A percentile compares a stretch with the other conserved stretches of the same genome.
These are phyloP conservation scores for Beta lomatogona DNA, from an alignment of 179 eudicot species.

Conservation along the genomic window DNA sequence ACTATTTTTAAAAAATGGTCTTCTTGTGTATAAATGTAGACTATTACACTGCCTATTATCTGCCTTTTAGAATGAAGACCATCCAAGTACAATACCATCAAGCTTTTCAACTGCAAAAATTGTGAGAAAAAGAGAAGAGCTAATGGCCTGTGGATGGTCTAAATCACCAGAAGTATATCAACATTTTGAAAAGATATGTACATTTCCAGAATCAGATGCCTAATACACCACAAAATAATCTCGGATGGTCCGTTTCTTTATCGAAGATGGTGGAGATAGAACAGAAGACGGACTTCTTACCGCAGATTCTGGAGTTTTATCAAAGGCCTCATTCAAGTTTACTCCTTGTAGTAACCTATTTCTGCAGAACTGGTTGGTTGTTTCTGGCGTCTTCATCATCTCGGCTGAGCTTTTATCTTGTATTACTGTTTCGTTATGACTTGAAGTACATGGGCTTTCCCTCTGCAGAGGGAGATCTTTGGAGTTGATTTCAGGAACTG, in stretches of 20 bases:
- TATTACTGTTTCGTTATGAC: constrained; percentile 22
- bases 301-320: constrained; percentile 71
- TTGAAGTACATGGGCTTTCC: constrained; percentile 35
- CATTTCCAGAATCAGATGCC: constrained; percentile 21
- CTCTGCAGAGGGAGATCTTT: constrained; percentile 45
- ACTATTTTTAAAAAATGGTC: not conserved
- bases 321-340: constrained; percentile 41
- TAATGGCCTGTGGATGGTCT: constrained; percentile 12
- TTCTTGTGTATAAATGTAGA: not conserved
- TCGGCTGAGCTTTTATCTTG: constrained; percentile 29
- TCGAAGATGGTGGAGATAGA: constrained; percentile 74
- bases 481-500: constrained; percentile 41
- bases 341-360: constrained; percentile 29
- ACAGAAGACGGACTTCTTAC: constrained; percentile 87
- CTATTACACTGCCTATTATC: not conserved
- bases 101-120: constrained; percentile 6
- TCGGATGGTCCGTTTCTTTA: constrained; percentile 75
- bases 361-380: constrained; percentile 47
- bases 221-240: constrained; percentile 61
- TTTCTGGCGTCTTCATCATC: constrained; percentile 42
- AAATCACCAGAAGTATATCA: constrained; percentile 7
- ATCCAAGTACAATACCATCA: not conserved
- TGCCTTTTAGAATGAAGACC: constrained; percentile 11
- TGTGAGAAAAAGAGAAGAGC: not conserved
- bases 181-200: constrained; percentile 22